A percentile compares a stretch with the other conserved stretches of the same genome.
Evolutionary conservation across 768 basidiomycete species (phyloP).

Genomic region (Agrocybe pediades): DNA sequence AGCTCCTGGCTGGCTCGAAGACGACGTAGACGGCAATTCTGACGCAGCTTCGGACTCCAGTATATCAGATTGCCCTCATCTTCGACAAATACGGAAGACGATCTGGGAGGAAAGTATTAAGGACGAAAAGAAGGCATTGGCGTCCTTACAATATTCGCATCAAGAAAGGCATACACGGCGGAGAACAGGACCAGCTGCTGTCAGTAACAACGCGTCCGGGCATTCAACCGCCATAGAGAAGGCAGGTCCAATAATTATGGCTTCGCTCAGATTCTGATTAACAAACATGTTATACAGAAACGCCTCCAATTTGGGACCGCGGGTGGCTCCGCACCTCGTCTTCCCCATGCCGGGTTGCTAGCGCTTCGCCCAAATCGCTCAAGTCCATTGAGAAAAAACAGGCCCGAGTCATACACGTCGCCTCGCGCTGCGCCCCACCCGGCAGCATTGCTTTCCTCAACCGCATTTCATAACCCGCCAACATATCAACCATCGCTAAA

Average conservation of each 20-base stretch:
- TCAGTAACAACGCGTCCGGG: too few species aligned
- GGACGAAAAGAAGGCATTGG: not conserved
- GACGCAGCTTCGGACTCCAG: slow-evolving; percentile 10
- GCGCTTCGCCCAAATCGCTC: not conserved
- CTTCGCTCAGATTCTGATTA: too few species aligned
- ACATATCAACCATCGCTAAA: too few species aligned
- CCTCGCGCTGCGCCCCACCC: not conserved
- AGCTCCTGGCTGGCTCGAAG: too few species aligned
- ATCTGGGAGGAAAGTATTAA: not conserved
- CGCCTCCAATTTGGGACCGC: too few species aligned
- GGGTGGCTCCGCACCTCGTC: too few species aligned
- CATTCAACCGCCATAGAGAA: too few species aligned
- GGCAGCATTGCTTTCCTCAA: too few species aligned
- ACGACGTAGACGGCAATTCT: slow-evolving; percentile 8
- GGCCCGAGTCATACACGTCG: not conserved
- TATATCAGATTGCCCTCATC: not conserved
- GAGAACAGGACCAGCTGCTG: not conserved
- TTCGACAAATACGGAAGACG: not conserved
- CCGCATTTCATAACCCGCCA: too few species aligned
- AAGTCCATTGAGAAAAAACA: not conserved
- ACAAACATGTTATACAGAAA: too few species aligned
- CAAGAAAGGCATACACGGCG: not conserved
- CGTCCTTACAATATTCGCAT: not conserved
- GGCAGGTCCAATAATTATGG: too few species aligned
- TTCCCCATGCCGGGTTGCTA: not conserved